phyloP scores from a whole-genome alignment of 192 early-diverging fungal genomes.

The Umbelopsis isabellina region DNA sequence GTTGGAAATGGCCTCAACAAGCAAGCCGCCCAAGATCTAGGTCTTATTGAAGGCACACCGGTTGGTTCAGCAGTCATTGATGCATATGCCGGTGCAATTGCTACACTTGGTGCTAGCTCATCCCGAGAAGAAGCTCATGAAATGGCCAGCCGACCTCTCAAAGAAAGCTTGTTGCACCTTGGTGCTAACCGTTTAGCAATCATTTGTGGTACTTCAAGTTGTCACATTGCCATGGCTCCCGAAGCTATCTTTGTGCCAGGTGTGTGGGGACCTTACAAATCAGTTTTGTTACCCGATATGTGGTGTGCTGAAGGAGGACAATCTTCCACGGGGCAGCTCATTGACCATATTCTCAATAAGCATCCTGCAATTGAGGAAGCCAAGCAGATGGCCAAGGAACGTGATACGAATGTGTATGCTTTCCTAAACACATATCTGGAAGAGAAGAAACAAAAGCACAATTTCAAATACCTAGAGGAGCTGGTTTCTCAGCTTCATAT shows the following conservation, averaged over 20 bases:
- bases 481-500: slow-evolving; percentile 59
- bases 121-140: slow-evolving; percentile 25
- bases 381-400: slow-evolving; percentile 19
- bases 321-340: slow-evolving; percentile 68
- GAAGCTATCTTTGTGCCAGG: slow-evolving; percentile 63
- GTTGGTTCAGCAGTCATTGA: slow-evolving; percentile 75
- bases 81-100: slow-evolving; percentile 73
- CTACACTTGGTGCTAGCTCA: slow-evolving; percentile 49
- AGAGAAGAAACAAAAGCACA: slow-evolving; percentile 27
- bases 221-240: slow-evolving; percentile 63
- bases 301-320: slow-evolving; percentile 74
- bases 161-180: slow-evolving; percentile 21
- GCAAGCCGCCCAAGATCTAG: slow-evolving; percentile 59
- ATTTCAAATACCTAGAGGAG: slow-evolving; percentile 30
- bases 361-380: slow-evolving; percentile 58
- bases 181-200: slow-evolving; percentile 51
- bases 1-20: slow-evolving; percentile 55
- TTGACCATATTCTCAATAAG: slow-evolving; percentile 60
- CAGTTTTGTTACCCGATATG: slow-evolving; percentile 58
- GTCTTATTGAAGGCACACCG: slow-evolving; percentile 50
- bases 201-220: slow-evolving; percentile 76
- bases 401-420: slow-evolving; percentile 44
- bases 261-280: slow-evolving; percentile 63
- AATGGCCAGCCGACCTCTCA: neutral
- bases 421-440: slow-evolving; percentile 54